phyloP scores from a whole-genome alignment of 2,329 filamentous ascomycete species.

The Sarocladiaceae sp. region DNA sequence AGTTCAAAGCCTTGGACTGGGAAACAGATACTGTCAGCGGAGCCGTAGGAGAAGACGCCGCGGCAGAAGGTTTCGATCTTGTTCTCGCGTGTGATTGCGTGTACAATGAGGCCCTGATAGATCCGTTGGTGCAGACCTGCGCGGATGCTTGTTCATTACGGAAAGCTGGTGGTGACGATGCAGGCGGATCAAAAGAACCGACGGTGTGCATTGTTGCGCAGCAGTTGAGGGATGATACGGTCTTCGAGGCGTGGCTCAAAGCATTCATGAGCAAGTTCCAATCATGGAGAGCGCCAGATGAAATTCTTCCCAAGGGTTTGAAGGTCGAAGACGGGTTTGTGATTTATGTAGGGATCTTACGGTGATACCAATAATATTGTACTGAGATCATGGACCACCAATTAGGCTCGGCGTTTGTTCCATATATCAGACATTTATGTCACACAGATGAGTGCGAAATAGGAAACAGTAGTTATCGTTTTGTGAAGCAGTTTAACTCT shows the following conservation, averaged over 20 bases:
- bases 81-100: conserved; percentile 90
- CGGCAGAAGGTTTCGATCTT: conserved; percentile 51
- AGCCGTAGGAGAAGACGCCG: conserved; percentile 24
- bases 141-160: conserved; percentile 66
- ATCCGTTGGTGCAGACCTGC: conserved; percentile 78
- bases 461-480: conserved; percentile 7
- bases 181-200: conserved; percentile 28
- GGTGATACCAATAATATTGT: conserved; percentile 16
- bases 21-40: conserved; percentile 55
- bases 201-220: conserved; percentile 81
- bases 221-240: conserved; percentile 78
- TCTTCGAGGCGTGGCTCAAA: conserved; percentile 78
- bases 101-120: conserved; percentile 84
- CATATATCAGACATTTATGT: too few species aligned
- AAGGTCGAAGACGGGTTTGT: conserved; percentile 69
- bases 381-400: too few species aligned
- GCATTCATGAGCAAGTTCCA: conserved; percentile 64
- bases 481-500: conserved; percentile 4
- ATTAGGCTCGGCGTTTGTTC: too few species aligned
- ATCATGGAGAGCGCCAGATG: conserved; percentile 72
- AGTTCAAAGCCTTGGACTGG: conserved; percentile 73
- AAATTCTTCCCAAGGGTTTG: conserved; percentile 54
- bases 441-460: conserved; percentile 7
- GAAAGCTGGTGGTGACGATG: conserved; percentile 7
- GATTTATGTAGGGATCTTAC: conserved; percentile 72